Evolutionary conservation across 805 yeast species (phyloP).

Genomic region (Limtongozyma cylindracea): DNA sequence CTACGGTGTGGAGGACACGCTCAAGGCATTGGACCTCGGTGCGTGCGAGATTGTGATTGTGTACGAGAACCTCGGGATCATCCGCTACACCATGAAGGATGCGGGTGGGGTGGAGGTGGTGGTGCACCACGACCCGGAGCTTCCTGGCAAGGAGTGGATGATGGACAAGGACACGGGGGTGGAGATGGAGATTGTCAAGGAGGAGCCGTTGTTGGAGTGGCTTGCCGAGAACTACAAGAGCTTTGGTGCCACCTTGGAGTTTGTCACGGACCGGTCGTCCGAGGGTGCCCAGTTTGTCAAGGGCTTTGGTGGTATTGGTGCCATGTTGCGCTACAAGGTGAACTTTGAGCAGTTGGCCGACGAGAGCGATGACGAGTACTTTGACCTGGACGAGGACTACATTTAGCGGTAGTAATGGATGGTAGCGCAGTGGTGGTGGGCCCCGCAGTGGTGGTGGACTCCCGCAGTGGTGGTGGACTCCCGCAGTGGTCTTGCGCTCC

Average conservation of each 20-base stretch:
- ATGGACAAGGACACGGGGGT: conserved; percentile 68
- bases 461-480: too few relatives aligned
- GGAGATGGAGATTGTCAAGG: conserved; percentile 77
- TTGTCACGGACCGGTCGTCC: conserved; percentile 85
- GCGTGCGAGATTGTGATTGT: conserved; percentile 87
- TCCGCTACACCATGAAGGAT: conserved; percentile 69
- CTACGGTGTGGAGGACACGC: conserved; percentile 90
- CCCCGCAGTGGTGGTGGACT: too few relatives aligned
- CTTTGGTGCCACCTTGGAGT: conserved; percentile 89
- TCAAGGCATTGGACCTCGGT: conserved; percentile 90
- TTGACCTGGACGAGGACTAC: conserved; percentile 37
- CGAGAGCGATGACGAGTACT: conserved; percentile 56
- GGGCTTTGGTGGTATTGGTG: conserved; percentile 99
- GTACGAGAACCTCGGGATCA: conserved; percentile 69
- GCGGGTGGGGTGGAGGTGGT: conserved; percentile 55
- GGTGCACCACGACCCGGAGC: conserved; percentile 46
- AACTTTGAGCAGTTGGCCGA: conserved; percentile 83
- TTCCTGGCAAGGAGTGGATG: conserved; percentile 51
- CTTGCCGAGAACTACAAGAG: conserved; percentile 87
- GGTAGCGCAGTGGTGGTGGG: too few relatives aligned
- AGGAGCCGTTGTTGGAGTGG: conserved; percentile 85
- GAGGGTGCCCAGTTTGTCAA: conserved; percentile 97
- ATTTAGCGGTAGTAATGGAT: conserved; percentile 6
- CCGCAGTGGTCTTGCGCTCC: too few relatives aligned
- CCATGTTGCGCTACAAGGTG: conserved; percentile 83